Evolutionary conservation across 2,329 filamentous ascomycete species (phyloP).

Genomic region (Neodidymelliopsis sp.): DNA sequence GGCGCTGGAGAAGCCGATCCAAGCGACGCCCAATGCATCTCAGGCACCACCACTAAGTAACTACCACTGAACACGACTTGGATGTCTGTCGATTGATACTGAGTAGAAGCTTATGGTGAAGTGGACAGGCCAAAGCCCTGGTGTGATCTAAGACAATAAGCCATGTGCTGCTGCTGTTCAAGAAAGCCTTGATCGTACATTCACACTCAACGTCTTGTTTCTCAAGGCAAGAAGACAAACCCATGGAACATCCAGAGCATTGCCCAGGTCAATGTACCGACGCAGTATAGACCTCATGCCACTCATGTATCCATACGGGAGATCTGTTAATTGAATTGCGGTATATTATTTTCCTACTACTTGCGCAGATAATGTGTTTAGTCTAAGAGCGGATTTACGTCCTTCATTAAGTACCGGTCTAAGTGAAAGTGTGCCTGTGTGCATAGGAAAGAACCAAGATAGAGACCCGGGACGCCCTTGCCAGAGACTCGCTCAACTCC

Average conservation of each 20-base stretch:
- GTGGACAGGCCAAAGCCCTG: too few species aligned
- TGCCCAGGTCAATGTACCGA: neutral
- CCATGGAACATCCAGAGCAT: neutral
- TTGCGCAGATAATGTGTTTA: slow-evolving; percentile 43
- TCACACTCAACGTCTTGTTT: too few species aligned
- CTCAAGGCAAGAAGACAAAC: too few species aligned
- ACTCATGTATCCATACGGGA: neutral
- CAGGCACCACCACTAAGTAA: slow-evolving; percentile 9
- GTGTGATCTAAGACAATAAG: too few species aligned
- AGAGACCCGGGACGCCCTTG: slow-evolving; percentile 39
- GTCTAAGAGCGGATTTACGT: slow-evolving; percentile 49
- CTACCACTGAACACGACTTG: too few species aligned
- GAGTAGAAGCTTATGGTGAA: too few species aligned
- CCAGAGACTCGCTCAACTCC: slow-evolving; percentile 47
- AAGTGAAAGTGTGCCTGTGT: slow-evolving; percentile 41
- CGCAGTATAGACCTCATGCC: too few species aligned
- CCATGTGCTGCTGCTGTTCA: too few species aligned
- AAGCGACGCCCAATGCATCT: slow-evolving; percentile 21
- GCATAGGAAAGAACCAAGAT: slow-evolving; percentile 34
- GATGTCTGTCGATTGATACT: too few species aligned
- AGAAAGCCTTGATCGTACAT: too few species aligned
- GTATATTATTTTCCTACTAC: slow-evolving; percentile 39
- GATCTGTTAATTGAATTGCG: neutral
- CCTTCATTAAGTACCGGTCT: slow-evolving; percentile 54
- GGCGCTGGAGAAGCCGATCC: slow-evolving; percentile 18